Evolutionary conservation across 176 grass and related monocot genomes (phyloP).

Genomic region (Guadua angustifolia): DNA sequence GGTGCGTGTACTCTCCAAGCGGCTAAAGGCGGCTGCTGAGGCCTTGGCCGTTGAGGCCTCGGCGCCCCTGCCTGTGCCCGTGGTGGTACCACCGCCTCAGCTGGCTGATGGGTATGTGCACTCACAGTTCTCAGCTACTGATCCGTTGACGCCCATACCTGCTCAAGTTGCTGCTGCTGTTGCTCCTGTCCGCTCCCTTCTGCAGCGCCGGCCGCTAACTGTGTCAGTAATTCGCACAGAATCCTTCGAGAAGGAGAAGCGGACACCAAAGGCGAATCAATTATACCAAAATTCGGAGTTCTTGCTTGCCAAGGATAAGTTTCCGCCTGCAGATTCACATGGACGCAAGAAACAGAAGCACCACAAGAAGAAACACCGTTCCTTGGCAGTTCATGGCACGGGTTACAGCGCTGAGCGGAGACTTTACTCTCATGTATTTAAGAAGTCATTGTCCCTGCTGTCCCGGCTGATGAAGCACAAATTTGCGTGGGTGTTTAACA

Average conservation of each 20-base stretch:
- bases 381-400: constrained; percentile 30
- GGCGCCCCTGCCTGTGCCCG: neutral
- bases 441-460: constrained; percentile 68
- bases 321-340: constrained; percentile 62
- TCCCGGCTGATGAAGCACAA: constrained; percentile 88
- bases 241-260: constrained; percentile 80
- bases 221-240: constrained; percentile 60
- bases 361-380: constrained; percentile 64
- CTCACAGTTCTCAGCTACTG: constrained; percentile 57
- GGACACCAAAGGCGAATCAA: constrained; percentile 82
- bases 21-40: constrained; percentile 54
- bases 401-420: constrained; percentile 54
- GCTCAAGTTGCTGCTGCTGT: constrained; percentile 9
- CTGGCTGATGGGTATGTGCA: constrained; percentile 47
- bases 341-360: constrained; percentile 67
- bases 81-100: constrained; percentile 3
- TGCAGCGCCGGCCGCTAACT: constrained; percentile 47
- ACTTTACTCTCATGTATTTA: constrained; percentile 67
- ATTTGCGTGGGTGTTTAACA: constrained; percentile 93
- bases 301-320: constrained; percentile 83
- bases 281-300: constrained; percentile 81
- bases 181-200: constrained; percentile 19
- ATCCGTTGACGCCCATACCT: constrained; percentile 40
- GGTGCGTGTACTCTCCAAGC: constrained; percentile 68
- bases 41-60: constrained; percentile 36